Evolutionary conservation across 495 filamentous ascomycete genomes (phyloP), one percentile per base, ranked within the genome.

Genomic region (Podospora pseudoanserina): DNA sequence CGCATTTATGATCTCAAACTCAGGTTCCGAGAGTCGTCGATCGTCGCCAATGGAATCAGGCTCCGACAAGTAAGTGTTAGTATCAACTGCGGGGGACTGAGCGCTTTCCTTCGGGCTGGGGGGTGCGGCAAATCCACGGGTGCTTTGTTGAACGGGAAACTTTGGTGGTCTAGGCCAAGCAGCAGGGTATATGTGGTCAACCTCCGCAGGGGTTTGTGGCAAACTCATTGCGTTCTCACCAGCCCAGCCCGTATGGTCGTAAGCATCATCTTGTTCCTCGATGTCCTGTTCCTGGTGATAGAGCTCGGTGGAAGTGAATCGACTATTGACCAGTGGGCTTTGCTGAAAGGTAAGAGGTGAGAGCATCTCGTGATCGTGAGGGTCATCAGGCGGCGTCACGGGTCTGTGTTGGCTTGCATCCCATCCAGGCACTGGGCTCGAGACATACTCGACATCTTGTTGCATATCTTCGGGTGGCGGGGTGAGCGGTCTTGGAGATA

Each of bases 341-440:
- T 64, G 59, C 30, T 49, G 11, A 0, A 64, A 39, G 28, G 55
- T 55, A 60, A 15, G 20, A 16, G 67, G 57, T 2, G 64, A 63
- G 2, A 64, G 68, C 53, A 66, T 3, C 19, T 64, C 44, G 1
- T 59, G 60, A 13, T 20, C 53, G 16, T 69, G 28, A 0, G 59
- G 19, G 5, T 66, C 68, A 3, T 20, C 44, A 23, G 64, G 68
- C 0, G 68, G 68, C 0, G 68, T 66, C 59, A 66, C 4, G 0
- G 64, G 58, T 5, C 68, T 32, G 32, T 63, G 63, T 30, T 66
- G 64, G 64, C 64, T 64, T 13, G 58, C 59, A 44, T 69, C 64
- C 15, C 66, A 65, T 44, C 34, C 63, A 6, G 56, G 59, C 3
- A 20, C 3, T 49, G 13, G 63, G 57, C 23, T 61, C 57, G 56